Base-by-base conservation (phyloP, 108 stramenopile genomes). In the Asterionellopsis glacialis region DNA sequence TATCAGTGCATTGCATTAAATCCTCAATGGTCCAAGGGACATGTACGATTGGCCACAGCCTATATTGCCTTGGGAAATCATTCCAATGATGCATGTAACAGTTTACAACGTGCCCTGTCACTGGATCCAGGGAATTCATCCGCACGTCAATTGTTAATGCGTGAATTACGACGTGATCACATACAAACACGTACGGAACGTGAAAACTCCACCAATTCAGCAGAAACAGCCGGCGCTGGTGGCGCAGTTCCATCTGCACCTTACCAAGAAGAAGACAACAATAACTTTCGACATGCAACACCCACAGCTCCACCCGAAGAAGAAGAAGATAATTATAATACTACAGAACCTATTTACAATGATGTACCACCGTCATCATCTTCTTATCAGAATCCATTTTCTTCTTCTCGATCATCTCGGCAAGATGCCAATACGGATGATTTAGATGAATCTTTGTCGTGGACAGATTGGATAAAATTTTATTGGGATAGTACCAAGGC, bases 51-150 rank as follows among this genome's bases (percentile, higher is more conserved):
- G 50, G 91, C 86, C 19, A 73, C 79, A 16, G 88, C 82, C 18
- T 87, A 87, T 64, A 82, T 87, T 54, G 84, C 84, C 22, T 65
- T 85, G 26, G 85, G 87, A 10, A 72, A 73, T 24, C 82, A 77
- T 64, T 80, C 78, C 61, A 93, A 93, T 66, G 86, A 89, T 77
- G 91, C 91, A 0, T 93, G 88, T 57, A 80, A 85, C 61, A 61
- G 75, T 2, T 59, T 93, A 38, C 88, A 89, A 53, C 63, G 75
- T 21, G 87, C 86, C 11, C 22, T 93, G 15, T 72, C 74, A 18
- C 48, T 93, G 53, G 88, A 89, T 61, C 78, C 75, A 11, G 60
- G 57, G 0, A 84, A 84, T 66, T 64, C 63, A 26, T 55, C 64
- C 26, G 90, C 90, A 11, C 68, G 90, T 41, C 65, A 82, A 41